A percentile compares a stretch with the other conserved stretches of the same genome.
phyloP scores from a whole-genome alignment of 345 rosid species.

The Eucalyptus erythrocorys region DNA sequence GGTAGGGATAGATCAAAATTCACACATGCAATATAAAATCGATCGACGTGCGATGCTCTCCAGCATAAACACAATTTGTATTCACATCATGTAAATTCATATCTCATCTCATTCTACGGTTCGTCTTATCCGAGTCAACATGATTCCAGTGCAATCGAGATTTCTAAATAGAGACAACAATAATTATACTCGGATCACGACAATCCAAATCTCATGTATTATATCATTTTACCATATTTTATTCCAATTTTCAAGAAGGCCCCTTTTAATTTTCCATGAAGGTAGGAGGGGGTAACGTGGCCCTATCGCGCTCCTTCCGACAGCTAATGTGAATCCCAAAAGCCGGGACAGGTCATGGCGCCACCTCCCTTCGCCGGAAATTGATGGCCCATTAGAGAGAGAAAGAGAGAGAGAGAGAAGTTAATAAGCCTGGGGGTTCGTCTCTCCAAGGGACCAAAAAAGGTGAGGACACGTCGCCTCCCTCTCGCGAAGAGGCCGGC shows the following conservation, averaged over 20 bases:
- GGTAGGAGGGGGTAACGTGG: neutral
- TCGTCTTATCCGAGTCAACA: neutral
- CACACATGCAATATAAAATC: neutral
- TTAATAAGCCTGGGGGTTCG: neutral
- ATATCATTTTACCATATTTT: neutral
- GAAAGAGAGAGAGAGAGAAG: neutral
- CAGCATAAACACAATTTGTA: neutral
- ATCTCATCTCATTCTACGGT: neutral
- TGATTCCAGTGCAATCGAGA: neutral
- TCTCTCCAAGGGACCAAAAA: neutral
- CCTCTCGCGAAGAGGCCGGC: conserved; percentile 53
- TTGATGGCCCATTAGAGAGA: neutral
- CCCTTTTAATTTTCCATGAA: neutral
- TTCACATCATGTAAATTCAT: neutral
- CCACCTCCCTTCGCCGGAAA: neutral
- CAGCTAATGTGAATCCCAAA: neutral
- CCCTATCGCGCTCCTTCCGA: neutral
- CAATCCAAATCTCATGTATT: too few species aligned
- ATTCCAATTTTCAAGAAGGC: neutral
- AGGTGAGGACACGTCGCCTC: conserved; percentile 47
- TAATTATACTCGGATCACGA: neutral
- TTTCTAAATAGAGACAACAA: neutral
- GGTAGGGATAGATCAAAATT: neutral
- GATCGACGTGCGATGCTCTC: neutral
- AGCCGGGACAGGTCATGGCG: neutral